Percentiles rank a stretch among this genome's conserved stretches.
phyloP scores from a whole-genome alignment of 2,329 filamentous ascomycete species.

The Epichloe sylvatica region DNA sequence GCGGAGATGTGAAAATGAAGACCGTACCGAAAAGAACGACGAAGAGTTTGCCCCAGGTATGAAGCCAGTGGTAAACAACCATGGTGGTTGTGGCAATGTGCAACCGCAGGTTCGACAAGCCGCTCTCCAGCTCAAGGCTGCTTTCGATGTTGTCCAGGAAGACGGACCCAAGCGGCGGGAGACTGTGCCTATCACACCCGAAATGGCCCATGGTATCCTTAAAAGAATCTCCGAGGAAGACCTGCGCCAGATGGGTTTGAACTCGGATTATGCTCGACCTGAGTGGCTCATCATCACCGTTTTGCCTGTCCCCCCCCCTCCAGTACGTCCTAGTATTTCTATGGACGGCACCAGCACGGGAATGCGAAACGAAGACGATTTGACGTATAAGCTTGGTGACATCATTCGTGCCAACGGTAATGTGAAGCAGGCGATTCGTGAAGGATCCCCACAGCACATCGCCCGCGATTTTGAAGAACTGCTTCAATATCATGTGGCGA shows the following conservation, averaged over 20 bases:
- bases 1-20: conserved; percentile 67
- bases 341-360: conserved; percentile 90
- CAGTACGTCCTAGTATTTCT: conserved; percentile 90
- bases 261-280: conserved; percentile 84
- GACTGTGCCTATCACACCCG: conserved; percentile 68
- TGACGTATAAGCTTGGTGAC: conserved; percentile 98
- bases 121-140: conserved; percentile 66
- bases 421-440: conserved; percentile 76
- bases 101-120: conserved; percentile 82
- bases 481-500: conserved; percentile 94
- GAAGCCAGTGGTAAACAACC: conserved; percentile 42
- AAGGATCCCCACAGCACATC: conserved; percentile 85
- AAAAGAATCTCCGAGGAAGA: conserved; percentile 71
- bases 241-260: conserved; percentile 76
- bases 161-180: conserved; percentile 62
- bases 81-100: conserved; percentile 86
- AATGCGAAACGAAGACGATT: conserved; percentile 90
- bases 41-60: conserved; percentile 49
- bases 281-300: conserved; percentile 98
- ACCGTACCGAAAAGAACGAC: conserved; percentile 53
- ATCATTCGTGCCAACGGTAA: conserved; percentile 97
- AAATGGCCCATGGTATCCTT: conserved; percentile 76
- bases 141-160: conserved; percentile 52
- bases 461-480: conserved; percentile 80
- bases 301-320: conserved; percentile 91